Evolutionary conservation across 176 grass and related monocot species (phyloP), one percentile per base, ranked within the genome.

Genomic region (sorghum (Sorghum bicolor)): DNA sequence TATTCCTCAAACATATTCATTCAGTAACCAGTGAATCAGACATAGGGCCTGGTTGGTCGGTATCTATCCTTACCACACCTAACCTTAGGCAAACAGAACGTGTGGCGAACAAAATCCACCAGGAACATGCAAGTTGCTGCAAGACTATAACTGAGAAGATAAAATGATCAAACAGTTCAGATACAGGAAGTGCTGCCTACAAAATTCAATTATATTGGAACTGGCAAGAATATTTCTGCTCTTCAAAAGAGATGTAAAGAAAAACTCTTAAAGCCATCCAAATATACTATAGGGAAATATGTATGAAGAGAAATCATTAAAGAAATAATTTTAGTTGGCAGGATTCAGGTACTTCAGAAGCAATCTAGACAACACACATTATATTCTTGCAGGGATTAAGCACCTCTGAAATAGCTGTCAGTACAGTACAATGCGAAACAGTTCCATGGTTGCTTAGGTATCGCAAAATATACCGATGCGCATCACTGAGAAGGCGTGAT

Each of bases 401-500:
- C 78, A 96, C 96, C 93, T 95, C 91, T 2, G 93, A 91, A 81
- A 96, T 91, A 57, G 96, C 92, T 87, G 93, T 98, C 70, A 92
- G 85, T 50, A 98, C 88, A 89, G 82, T 82, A 87, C 91, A 98
- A 85, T 84, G 82, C 41, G 78, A 92, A 88, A 98, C 58, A 39
- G 77, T 83, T 83, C 44, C 87, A 86, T 94, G 87, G 80, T 77
- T 95, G 80, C 85, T 85, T 64, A 98, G 86, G 87, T 89, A 92
- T 77, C 91, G 93, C 82, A 98, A 43, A 91, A 95, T 92, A 85
- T 95, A 95, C 64, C 91, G 89, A 88, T 98, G 96, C 17, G 91
- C 92, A 82, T 96, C 96, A 85, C 91, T 99, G 37, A 99, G 89
- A 82, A 98, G 89, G 70, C 85, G 82, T 64, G 91, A 95, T 71